Percentiles rank a stretch among this genome's conserved stretches.
Evolutionary conservation across 164 flowering plant genomes (phyloP).

Genomic region (Cinnamomum micranthum): DNA sequence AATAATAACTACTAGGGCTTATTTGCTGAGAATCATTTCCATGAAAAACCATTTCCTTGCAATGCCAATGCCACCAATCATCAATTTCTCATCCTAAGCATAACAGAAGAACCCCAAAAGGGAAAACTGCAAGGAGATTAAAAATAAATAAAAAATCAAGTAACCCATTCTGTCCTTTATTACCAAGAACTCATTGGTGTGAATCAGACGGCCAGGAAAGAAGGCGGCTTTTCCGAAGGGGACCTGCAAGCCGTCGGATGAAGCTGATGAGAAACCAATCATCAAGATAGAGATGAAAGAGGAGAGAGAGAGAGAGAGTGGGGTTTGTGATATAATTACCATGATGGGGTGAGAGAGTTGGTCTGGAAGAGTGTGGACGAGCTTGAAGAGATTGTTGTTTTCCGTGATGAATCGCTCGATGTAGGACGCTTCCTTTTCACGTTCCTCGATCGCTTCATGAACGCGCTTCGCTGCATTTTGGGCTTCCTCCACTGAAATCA

Average conservation of each 20-base stretch:
- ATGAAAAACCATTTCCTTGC: too few species aligned
- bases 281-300: not conserved
- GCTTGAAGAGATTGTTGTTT: constrained; percentile 59
- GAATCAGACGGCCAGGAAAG: constrained; percentile 83
- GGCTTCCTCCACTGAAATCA: constrained; percentile 61
- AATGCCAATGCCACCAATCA: too few species aligned
- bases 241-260: constrained; percentile 35
- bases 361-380: constrained; percentile 77
- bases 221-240: constrained; percentile 93
- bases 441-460: constrained; percentile 43
- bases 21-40: too few species aligned
- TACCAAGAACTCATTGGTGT: constrained; percentile 84
- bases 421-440: constrained; percentile 39
- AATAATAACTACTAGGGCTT: too few species aligned
- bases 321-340: constrained; percentile 27
- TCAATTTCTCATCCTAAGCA: too few species aligned
- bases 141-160: too few species aligned
- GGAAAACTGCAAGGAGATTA: not conserved
- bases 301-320: not conserved
- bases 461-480: constrained; percentile 62
- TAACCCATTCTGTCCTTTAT: not conserved
- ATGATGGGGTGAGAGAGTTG: constrained; percentile 72
- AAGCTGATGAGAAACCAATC: not conserved
- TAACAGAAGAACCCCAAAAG: too few species aligned
- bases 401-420: constrained; percentile 52